Conservation (phyloP, 2,329 filamentous ascomycete genomes). For the Fusarium guadeloupense region DNA sequence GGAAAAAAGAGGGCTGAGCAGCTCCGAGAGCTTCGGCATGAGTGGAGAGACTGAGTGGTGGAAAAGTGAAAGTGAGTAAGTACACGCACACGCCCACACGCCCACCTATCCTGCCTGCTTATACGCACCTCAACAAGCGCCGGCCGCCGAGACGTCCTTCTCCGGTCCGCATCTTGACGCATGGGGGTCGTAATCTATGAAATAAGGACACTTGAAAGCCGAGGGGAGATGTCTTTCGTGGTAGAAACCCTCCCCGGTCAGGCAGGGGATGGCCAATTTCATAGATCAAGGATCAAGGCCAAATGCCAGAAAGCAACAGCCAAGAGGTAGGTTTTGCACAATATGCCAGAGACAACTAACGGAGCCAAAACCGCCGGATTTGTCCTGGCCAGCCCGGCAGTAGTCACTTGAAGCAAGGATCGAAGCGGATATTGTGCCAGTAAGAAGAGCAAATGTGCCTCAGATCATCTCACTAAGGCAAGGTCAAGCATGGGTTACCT, state of each 20-base stretch:
- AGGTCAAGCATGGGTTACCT: constrained; percentile 18
- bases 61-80: constrained; percentile 31
- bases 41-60: constrained; percentile 34
- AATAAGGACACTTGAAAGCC: constrained; percentile 22
- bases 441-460: constrained; percentile 54
- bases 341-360: constrained; percentile 7
- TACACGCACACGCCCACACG: constrained; percentile 38
- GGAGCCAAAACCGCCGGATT: constrained; percentile 16
- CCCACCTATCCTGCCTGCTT: constrained; percentile 40
- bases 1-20: constrained; percentile 37
- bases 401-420: constrained; percentile 34
- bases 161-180: constrained; percentile 32
- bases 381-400: constrained; percentile 28
- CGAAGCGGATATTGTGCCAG: constrained; percentile 37
- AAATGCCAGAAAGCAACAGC: constrained; percentile 20
- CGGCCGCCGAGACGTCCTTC: constrained; percentile 36
- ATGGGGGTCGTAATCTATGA: constrained; percentile 13
- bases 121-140: constrained; percentile 44
- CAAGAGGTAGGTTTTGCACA: constrained; percentile 17
- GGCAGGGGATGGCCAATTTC: constrained; percentile 25
- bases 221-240: constrained; percentile 17
- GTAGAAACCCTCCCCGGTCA: constrained; percentile 22
- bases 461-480: constrained; percentile 54
- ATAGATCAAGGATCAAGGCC: constrained; percentile 13
- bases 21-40: constrained; percentile 31